Base-by-base conservation (phyloP, 2,329 filamentous ascomycete genomes). In the Colletotrichum echinochloae region DNA sequence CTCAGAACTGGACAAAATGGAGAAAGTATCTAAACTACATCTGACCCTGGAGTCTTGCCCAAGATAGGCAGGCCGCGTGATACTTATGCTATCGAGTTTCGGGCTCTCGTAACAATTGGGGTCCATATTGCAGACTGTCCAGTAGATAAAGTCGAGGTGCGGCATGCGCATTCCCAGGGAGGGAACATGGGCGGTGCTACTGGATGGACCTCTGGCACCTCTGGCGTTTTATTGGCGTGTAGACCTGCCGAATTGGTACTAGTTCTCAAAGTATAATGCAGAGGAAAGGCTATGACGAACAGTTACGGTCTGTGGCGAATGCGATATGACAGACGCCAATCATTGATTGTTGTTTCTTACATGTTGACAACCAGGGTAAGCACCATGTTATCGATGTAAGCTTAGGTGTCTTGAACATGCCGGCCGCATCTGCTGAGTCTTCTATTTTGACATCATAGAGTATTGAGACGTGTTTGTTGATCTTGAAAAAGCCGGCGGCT, bases 11-110 rank as follows among this genome's bases (percentile, higher is more conserved):
- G 78, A 64, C 70, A 0, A 60, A 56, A n/a, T 74, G 72, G 71
- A 77, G 78, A 35, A 80, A 80, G 54, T 66, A 70, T 33, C 52
- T 77, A n/a, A 80, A 80, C 41, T 78, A 76, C 44, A 75, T 75
- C 30, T 70, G 60, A 39, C 74, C 74, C 3, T 70, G 55, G 16
- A 75, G 71, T 11, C 62, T 49, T 74, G 7, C 68, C 64, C 26
- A 52, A 61, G 59, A 75, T 75, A n/a, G 72, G 74, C n/a, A 75
- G 63, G 64, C 28, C 74, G 68, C 9, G 72, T 64, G 16, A 71
- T n/a, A 28, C 70, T 60, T 1, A 65, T 71, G 30, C 66, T 68
- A 20, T 72, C 70, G 3, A 73, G 61, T 20, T 74, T 74, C 33
- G 49, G 55, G 30, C 75, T 75, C 14, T 69, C 52, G n/a, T 61